Evolutionary conservation across 257 asterid genomes (phyloP), one percentile per base, ranked within the genome.

Genomic region (Forsythia viridissima): DNA sequence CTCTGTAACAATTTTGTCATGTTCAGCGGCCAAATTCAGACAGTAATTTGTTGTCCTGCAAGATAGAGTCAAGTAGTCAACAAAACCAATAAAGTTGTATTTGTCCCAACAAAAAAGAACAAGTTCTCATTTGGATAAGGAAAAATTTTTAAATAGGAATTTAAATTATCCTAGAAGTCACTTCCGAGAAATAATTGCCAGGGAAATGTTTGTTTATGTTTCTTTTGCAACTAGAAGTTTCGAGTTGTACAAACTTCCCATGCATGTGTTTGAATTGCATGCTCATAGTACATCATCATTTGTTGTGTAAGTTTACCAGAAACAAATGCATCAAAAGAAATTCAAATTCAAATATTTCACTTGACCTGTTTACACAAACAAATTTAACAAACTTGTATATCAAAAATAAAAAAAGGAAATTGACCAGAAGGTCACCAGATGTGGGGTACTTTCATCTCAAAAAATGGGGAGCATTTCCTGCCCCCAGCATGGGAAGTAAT

Each of bases 31-130:
- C 79, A 93, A 85, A 80, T 87, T 90, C 86, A 95, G 87, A 73
- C 97, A 95, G 88, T 89, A 93, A 82, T 87, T 90, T 77, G 98
- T 92, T 59, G 96, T 92, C 94, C 98, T 93, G 93, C 82, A 85
- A 84, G 70, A 80, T 13, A 77, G 69, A 75, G 44, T 41, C 44
- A 41, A 7, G 44, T 41, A 41, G 55, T 71, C 74, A 41, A 84
- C 24, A 43, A 40, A 74, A 51, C 75, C 78, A 84, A 48, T 65
- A 66, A 79, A 39, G 66, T 80, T 61, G 79, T 59, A 66, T 20
- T 71, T 24, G 69, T 68, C 48, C 43, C 52, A 55, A 75, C 15
- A 36, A 51, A 20, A 69, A 70, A 12, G 51, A 3, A 65, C 66
- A 73, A 52, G 39, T 12, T 57, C 73, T n/a, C n/a, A 78, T 48